Conservation (phyloP, 2,329 filamentous ascomycete genomes). For the Talaromyces verruculosus region DNA sequence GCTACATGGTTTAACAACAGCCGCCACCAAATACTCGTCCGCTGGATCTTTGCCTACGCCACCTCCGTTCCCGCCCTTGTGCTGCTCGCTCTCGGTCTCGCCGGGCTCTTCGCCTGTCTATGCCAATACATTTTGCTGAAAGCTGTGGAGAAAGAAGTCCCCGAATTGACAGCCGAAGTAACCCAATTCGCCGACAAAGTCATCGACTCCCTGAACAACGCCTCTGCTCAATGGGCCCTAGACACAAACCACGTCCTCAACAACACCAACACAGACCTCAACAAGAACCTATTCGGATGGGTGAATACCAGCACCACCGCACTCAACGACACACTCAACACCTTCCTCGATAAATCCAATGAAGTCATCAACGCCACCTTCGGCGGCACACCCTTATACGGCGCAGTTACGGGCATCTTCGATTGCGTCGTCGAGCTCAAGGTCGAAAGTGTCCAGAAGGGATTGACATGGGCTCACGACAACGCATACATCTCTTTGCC, state of each 20-base stretch:
- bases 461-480: slow-evolving; percentile 89
- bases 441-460: slow-evolving; percentile 78
- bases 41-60: slow-evolving; percentile 85
- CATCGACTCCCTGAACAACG: slow-evolving; percentile 67
- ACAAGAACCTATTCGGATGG: slow-evolving; percentile 80
- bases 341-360: slow-evolving; percentile 75
- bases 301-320: slow-evolving; percentile 79
- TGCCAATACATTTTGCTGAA: slow-evolving; percentile 79
- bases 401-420: slow-evolving; percentile 75
- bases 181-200: slow-evolving; percentile 77
- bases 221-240: slow-evolving; percentile 73
- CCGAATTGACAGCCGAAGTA: slow-evolving; percentile 71
- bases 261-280: slow-evolving; percentile 68
- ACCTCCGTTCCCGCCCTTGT: slow-evolving; percentile 84
- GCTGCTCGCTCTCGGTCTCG: slow-evolving; percentile 76
- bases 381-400: slow-evolving; percentile 75
- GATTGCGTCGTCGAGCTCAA: slow-evolving; percentile 88
- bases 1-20: slow-evolving; percentile 62
- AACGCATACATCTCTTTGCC: slow-evolving; percentile 82
- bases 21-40: slow-evolving; percentile 68
- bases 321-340: slow-evolving; percentile 81
- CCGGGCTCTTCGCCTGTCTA: slow-evolving; percentile 77
- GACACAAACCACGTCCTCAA: slow-evolving; percentile 72
- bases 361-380: slow-evolving; percentile 74
- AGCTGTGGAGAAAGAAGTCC: slow-evolving; percentile 71